Percentiles rank a stretch among this genome's conserved stretches.
Evolutionary conservation across 148 eudicot species (phyloP).

Genomic region (Rhododendron kiyosumense): DNA sequence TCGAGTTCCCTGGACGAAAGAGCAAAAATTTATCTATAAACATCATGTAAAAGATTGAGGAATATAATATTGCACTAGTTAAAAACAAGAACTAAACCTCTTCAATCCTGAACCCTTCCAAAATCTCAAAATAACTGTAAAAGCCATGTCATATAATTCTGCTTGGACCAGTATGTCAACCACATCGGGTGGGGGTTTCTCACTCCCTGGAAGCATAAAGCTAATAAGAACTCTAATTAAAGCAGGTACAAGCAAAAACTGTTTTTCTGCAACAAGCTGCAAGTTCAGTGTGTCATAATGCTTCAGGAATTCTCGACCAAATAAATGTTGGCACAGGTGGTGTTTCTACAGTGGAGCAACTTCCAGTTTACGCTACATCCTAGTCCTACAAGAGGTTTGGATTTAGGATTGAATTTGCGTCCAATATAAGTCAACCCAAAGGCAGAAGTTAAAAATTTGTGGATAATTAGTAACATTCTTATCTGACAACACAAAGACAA

Average conservation of each 20-base stretch:
- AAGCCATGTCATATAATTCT: slow-evolving; percentile 79
- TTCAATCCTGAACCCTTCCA: slow-evolving; percentile 81
- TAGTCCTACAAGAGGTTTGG: background rate
- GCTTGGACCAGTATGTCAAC: slow-evolving; percentile 76
- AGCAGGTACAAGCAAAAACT: background rate
- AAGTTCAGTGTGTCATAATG: background rate
- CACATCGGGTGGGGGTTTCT: slow-evolving; percentile 49
- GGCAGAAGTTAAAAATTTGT: slow-evolving; percentile 3
- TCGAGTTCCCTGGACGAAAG: slow-evolving; percentile 60
- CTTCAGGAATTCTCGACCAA: background rate
- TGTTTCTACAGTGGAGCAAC: background rate
- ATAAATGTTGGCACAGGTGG: background rate
- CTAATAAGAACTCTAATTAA: background rate
- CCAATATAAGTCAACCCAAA: background rate
- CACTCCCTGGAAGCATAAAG: slow-evolving; percentile 44
- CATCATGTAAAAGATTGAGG: background rate
- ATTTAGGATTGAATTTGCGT: too few relatives aligned
- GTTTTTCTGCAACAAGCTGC: background rate
- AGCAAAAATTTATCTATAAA: background rate
- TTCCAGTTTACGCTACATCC: background rate
- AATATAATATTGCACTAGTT: background rate
- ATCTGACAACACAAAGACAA: background rate
- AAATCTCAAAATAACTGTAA: slow-evolving; percentile 75
- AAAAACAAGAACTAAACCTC: slow-evolving; percentile 38
- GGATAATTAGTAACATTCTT: background rate